Conservation (phyloP, 495 filamentous ascomycete species). For the Echria macrotheca region DNA sequence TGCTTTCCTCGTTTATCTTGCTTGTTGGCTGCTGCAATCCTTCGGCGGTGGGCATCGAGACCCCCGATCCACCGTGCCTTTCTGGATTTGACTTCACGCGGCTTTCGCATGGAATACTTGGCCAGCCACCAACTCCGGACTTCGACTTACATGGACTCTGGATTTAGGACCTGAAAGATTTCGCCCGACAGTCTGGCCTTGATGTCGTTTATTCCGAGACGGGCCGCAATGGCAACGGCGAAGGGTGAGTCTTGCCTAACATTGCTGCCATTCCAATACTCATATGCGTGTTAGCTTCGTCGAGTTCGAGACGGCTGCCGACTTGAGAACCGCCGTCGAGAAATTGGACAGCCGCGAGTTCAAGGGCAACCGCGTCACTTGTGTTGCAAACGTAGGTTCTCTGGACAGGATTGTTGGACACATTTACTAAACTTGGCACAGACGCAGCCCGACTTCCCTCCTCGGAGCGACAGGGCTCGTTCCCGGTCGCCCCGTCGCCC, state of each 20-base stretch:
- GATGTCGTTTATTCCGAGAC: conserved; percentile 99
- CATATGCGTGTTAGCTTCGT: conserved; percentile 64
- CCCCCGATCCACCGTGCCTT: conserved; percentile 21
- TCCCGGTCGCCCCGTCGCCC: conserved; percentile 60
- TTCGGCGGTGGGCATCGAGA: neutral
- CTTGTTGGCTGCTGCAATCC: conserved; percentile 10
- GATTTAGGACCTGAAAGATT: conserved; percentile 98
- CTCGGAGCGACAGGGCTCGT: conserved; percentile 62
- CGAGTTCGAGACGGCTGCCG: conserved; percentile 88
- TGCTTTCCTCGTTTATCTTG: conserved; percentile 12
- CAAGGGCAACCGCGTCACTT: conserved; percentile 77
- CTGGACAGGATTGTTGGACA: neutral
- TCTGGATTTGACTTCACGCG: conserved; percentile 41
- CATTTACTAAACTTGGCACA: conserved; percentile 11
- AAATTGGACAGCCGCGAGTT: conserved; percentile 90
- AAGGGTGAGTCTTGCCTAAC: conserved; percentile 76
- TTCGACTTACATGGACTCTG: conserved; percentile 52
- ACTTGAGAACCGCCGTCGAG: conserved; percentile 84
- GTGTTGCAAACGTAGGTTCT: conserved; percentile 66
- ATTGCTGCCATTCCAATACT: neutral
- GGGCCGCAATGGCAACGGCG: conserved; percentile 83
- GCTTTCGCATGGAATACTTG: conserved; percentile 33
- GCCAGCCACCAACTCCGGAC: conserved; percentile 35
- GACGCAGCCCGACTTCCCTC: conserved; percentile 59
- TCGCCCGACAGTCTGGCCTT: conserved; percentile 90